Evolutionary conservation across 73 alveolate species (phyloP).

Genomic region (Blepharisma japonicum): DNA sequence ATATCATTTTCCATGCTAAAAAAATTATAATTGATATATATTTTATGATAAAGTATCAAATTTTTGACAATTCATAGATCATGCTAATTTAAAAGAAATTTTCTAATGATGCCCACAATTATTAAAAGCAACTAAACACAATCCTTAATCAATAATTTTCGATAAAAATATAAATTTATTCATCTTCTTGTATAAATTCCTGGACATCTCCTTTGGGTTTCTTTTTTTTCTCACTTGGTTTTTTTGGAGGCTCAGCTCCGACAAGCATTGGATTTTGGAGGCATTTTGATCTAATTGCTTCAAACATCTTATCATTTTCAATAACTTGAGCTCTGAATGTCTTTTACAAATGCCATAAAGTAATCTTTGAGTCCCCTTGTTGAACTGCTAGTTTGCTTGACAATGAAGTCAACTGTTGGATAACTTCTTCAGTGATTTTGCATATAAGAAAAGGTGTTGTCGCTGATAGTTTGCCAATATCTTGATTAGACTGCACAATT

Average conservation of each 20-base stretch:
- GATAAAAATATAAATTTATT: too few relatives aligned
- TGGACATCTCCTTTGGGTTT: background rate
- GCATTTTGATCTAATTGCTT: background rate
- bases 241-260: slow-evolving; percentile 5
- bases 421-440: background rate
- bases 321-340: slow-evolving; percentile 16
- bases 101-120: too few relatives aligned
- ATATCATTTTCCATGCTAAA: too few relatives aligned
- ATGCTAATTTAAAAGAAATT: too few relatives aligned
- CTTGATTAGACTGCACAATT: background rate
- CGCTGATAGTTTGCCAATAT: slow-evolving; percentile 14
- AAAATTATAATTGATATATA: too few relatives aligned
- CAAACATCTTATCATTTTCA: background rate
- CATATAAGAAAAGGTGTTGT: slow-evolving; percentile 15
- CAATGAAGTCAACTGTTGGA: background rate
- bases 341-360: slow-evolving; percentile 19
- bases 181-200: too few relatives aligned
- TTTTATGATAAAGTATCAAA: too few relatives aligned
- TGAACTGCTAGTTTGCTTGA: slow-evolving; percentile 4
- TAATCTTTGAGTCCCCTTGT: background rate
- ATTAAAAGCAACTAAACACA: too few relatives aligned
- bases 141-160: too few relatives aligned
- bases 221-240: background rate
- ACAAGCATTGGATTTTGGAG: slow-evolving; percentile 6
- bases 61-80: too few relatives aligned